These are phyloP conservation scores for Boletus pseudopeckii DNA, from an alignment of 768 basidiomycete genomes.

Conservation along the genomic window DNA sequence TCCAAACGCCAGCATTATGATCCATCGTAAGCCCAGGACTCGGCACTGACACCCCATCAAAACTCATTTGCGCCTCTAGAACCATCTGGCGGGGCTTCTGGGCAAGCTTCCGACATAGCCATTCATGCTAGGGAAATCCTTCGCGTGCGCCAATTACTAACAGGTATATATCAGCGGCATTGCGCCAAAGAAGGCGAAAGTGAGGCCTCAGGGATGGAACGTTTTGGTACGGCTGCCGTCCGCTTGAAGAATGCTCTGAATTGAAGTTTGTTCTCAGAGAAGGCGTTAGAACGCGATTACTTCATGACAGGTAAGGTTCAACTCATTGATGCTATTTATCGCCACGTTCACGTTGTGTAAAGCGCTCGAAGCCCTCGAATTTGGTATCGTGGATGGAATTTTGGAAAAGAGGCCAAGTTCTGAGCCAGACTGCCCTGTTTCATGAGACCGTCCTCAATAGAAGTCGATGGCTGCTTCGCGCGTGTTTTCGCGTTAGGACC, in stretches of 20 bases:
- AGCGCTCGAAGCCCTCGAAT: slow-evolving; percentile 86
- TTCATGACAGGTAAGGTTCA: slow-evolving; percentile 77
- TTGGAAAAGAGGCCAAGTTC: slow-evolving; percentile 70
- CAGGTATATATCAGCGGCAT: slow-evolving; percentile 86
- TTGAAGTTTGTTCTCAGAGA: slow-evolving; percentile 48
- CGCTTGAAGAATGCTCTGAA: slow-evolving; percentile 21
- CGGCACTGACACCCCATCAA: neutral
- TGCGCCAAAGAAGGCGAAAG: slow-evolving; percentile 68
- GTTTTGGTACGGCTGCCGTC: slow-evolving; percentile 63
- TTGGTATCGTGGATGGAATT: slow-evolving; percentile 92
- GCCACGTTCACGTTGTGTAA: slow-evolving; percentile 26
- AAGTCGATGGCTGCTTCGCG: slow-evolving; percentile 8
- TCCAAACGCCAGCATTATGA: slow-evolving; percentile 96
- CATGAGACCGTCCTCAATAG: slow-evolving; percentile 19
- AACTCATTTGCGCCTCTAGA: slow-evolving; percentile 47
- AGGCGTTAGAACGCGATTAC: slow-evolving; percentile 89
- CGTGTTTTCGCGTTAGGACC: slow-evolving; percentile 8
- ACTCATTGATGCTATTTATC: slow-evolving; percentile 11
- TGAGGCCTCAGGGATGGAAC: slow-evolving; percentile 57
- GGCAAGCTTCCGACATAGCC: slow-evolving; percentile 96
- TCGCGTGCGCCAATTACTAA: slow-evolving; percentile 78
- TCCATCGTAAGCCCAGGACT: slow-evolving; percentile 68
- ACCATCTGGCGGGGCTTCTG: slow-evolving; percentile 93
- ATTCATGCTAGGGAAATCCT: slow-evolving; percentile 97
- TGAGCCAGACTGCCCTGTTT: slow-evolving; percentile 33